Conservation (phyloP, 78 protist genomes). For the Protostelium mycophagum region DNA sequence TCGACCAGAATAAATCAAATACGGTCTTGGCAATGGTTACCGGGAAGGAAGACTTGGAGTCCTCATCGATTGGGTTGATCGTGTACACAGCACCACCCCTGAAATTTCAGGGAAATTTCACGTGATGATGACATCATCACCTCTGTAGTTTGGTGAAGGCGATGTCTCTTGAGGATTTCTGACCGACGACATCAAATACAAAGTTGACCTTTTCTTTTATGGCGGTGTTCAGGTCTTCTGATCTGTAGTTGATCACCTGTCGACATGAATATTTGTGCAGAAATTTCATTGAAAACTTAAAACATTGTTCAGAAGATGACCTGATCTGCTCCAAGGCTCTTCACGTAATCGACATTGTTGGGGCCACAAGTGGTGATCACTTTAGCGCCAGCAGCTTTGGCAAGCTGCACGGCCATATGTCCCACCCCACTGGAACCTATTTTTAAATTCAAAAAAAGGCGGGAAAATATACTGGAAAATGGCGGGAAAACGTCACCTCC, state of each 20-base stretch:
- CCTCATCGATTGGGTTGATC: not conserved
- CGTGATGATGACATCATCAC: not conserved
- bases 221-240: not conserved
- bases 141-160: not conserved
- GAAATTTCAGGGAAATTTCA: not conserved
- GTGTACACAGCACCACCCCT: not conserved
- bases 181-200: not conserved
- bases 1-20: not conserved
- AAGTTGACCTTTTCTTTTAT: not conserved
- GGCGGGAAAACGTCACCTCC: slow-evolving; percentile 3
- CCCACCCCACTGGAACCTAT: not conserved
- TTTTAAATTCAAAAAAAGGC: not conserved
- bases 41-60: not conserved
- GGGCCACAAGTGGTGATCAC: not conserved
- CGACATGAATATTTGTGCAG: not conserved
- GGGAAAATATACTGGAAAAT: not conserved
- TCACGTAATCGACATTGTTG: not conserved
- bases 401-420: not conserved
- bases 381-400: not conserved
- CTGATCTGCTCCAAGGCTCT: not conserved
- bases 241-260: not conserved
- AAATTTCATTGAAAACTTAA: too few relatives aligned
- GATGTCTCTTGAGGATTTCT: not conserved
- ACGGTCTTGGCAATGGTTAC: not conserved
- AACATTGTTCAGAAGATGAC: too few relatives aligned